Percentiles rank a stretch among this genome's conserved stretches.
phyloP scores from a whole-genome alignment of 2,329 filamentous ascomycete genomes.

The Aspergillus sp. region DNA sequence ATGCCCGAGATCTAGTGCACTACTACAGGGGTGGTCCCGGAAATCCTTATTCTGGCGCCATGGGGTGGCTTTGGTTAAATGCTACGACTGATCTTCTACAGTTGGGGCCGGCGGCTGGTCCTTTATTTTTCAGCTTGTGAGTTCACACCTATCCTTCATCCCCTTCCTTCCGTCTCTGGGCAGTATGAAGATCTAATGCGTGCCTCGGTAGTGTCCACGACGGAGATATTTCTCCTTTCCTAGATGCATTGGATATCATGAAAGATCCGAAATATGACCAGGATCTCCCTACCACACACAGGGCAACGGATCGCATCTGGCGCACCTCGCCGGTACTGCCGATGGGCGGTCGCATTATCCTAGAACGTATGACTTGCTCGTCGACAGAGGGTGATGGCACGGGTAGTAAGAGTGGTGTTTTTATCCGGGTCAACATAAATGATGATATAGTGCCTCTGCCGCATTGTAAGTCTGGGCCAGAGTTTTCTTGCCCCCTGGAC shows the following conservation, averaged over 20 bases:
- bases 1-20: conserved; percentile 58
- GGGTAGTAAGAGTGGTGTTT: conserved; percentile 27
- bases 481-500: conserved; percentile 47
- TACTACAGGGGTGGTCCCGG: conserved; percentile 61
- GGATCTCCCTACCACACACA: conserved; percentile 48
- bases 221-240: conserved; percentile 57
- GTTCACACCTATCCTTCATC: conserved; percentile 14
- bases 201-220: conserved; percentile 51
- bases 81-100: conserved; percentile 53
- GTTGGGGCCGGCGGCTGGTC: conserved; percentile 45
- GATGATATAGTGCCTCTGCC: conserved; percentile 55
- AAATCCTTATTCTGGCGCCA: conserved; percentile 52
- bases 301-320: conserved; percentile 50
- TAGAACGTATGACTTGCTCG: conserved; percentile 54
- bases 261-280: conserved; percentile 36
- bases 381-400: conserved; percentile 11
- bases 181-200: background rate
- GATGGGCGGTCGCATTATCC: conserved; percentile 57
- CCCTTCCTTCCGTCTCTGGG: too few species aligned
- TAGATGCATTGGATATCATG: conserved; percentile 54
- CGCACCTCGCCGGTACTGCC: conserved; percentile 56
- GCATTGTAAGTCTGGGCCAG: conserved; percentile 49
- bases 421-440: conserved; percentile 57
- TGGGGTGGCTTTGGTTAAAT: conserved; percentile 61
- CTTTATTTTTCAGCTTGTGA: conserved; percentile 59